A percentile compares a stretch with the other conserved stretches of the same genome.
phyloP scores from a whole-genome alignment of 2,329 filamentous ascomycete species.

The Sporothrix variecibatus region DNA sequence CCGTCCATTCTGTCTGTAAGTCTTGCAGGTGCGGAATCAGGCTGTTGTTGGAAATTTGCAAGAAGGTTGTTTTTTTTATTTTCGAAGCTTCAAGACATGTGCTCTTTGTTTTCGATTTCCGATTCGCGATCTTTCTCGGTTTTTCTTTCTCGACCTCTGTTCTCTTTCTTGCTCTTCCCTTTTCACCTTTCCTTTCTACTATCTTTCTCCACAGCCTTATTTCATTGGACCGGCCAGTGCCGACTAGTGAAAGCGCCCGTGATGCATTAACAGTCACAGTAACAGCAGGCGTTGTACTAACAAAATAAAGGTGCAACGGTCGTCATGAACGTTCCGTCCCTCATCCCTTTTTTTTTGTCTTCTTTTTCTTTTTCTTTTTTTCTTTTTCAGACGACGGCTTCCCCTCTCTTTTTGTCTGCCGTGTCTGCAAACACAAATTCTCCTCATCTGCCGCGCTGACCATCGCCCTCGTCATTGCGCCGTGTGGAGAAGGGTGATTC shows the following conservation, averaged over 20 bases:
- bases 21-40: background rate
- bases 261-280: background rate
- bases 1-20: background rate
- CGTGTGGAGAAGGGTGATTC: background rate
- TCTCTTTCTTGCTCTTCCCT: too few species aligned
- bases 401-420: background rate
- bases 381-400: too few species aligned
- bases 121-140: background rate
- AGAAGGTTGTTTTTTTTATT: background rate
- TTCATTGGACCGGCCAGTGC: background rate
- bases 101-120: background rate
- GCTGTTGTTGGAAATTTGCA: background rate
- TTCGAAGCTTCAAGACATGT: background rate
- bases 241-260: background rate
- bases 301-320: background rate
- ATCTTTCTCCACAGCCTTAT: background rate
- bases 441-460: background rate
- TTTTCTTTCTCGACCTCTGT: background rate
- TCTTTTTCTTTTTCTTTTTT: too few species aligned
- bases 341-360: too few species aligned
- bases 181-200: background rate
- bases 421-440: background rate
- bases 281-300: background rate
- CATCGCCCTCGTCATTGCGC: background rate
- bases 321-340: background rate